Conservation (phyloP, 768 basidiomycete genomes). For the Mycena filopes region DNA sequence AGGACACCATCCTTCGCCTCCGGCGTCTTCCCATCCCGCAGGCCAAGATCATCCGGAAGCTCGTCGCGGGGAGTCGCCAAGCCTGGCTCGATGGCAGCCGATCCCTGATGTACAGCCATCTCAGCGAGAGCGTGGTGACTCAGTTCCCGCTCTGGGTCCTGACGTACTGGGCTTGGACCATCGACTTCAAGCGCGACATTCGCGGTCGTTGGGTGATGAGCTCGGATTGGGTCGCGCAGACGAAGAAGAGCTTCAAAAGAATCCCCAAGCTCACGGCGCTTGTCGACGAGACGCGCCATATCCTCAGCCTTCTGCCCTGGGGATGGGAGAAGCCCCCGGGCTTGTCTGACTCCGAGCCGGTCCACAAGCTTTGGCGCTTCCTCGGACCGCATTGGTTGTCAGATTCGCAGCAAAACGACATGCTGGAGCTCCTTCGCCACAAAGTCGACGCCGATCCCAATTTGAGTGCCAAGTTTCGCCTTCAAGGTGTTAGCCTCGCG, state of each 20-base stretch:
- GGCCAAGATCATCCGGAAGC: conserved; percentile 5
- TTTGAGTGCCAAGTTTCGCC: not conserved
- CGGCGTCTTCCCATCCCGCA: conserved; percentile 15
- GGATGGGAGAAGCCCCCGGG: conserved; percentile 11
- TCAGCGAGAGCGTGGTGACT: not conserved
- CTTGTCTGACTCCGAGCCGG: conserved; percentile 8
- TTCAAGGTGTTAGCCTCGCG: not conserved
- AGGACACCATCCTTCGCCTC: not conserved
- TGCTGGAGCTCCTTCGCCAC: conserved; percentile 14
- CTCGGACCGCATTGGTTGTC: conserved; percentile 17
- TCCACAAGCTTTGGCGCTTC: conserved; percentile 9
- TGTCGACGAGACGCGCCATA: conserved; percentile 8
- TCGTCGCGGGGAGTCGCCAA: not conserved
- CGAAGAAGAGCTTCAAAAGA: not conserved
- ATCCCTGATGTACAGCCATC: conserved; percentile 16
- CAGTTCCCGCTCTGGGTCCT: conserved; percentile 20
- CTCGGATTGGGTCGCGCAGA: conserved; percentile 8
- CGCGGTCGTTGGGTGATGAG: not conserved
- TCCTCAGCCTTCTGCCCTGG: conserved; percentile 21
- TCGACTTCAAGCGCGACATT: conserved; percentile 19
- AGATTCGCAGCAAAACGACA: conserved; percentile 21
- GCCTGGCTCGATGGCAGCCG: not conserved
- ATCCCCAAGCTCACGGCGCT: not conserved
- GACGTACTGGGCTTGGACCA: conserved; percentile 11
- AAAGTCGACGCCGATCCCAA: not conserved